Conservation (phyloP, 192 early-diverging fungal genomes). For the Coemansia interrupta region DNA sequence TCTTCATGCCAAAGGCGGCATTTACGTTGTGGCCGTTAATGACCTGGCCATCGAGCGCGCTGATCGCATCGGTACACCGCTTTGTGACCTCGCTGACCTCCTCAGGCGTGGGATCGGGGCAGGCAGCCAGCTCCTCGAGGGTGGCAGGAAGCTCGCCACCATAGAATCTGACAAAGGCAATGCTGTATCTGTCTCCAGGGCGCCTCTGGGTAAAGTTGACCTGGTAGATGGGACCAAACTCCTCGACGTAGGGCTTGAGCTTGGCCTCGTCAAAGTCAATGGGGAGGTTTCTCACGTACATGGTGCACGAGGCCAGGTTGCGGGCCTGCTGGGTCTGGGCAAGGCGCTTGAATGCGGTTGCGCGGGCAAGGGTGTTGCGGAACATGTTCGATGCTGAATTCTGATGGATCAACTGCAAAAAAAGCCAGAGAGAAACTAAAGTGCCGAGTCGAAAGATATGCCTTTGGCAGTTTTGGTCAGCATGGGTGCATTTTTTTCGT, state of each 20-base stretch:
- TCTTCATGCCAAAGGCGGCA: slow-evolving; percentile 13
- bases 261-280: slow-evolving; percentile 10
- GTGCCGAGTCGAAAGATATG: no score
- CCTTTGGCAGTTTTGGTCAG: no score
- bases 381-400: slow-evolving; percentile 26
- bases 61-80: slow-evolving; percentile 15
- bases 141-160: slow-evolving; percentile 33
- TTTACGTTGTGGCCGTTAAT: slow-evolving; percentile 11
- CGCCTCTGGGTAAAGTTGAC: slow-evolving; percentile 4
- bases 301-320: slow-evolving; percentile 23
- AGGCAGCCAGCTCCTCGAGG: slow-evolving; percentile 30
- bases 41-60: slow-evolving; percentile 4
- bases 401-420: not conserved
- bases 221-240: slow-evolving; percentile 32
- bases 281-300: slow-evolving; percentile 32
- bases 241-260: slow-evolving; percentile 16
- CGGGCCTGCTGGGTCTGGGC: slow-evolving; percentile 23
- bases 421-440: not conserved
- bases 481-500: no score
- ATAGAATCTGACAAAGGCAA: slow-evolving; percentile 41
- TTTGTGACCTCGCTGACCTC: slow-evolving; percentile 24
- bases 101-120: slow-evolving; percentile 13
- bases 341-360: slow-evolving; percentile 16
- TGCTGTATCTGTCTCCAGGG: not conserved
- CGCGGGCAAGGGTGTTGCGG: slow-evolving; percentile 26